Conservation (phyloP, 2,329 filamentous ascomycete genomes). For the Botrytis pseudocinerea region DNA sequence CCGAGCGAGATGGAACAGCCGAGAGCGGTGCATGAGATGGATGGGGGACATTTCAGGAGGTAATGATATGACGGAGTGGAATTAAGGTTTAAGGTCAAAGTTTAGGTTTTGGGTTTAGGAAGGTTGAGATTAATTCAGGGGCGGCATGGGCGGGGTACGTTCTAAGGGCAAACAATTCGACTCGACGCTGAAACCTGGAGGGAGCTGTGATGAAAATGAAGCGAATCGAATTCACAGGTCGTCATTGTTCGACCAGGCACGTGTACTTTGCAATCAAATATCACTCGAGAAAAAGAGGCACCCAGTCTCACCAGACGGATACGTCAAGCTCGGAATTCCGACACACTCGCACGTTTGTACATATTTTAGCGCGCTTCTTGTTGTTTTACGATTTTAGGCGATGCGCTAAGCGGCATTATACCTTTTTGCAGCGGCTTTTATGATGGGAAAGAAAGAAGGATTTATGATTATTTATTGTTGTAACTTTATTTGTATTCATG, state of each 20-base stretch:
- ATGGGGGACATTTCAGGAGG: not conserved
- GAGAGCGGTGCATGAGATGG: slow-evolving; percentile 1
- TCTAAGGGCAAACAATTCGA: not conserved
- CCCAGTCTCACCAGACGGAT: not conserved
- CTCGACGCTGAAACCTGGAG: not conserved
- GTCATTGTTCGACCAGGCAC: not conserved
- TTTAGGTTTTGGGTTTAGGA: not conserved
- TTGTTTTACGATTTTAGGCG: not conserved
- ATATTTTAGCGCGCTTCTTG: not conserved
- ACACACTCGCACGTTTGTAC: not conserved
- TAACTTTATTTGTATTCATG: not conserved
- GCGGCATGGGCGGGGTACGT: not conserved
- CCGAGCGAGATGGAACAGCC: slow-evolving; percentile 6
- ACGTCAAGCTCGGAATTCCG: not conserved
- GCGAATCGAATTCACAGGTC: not conserved
- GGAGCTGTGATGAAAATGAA: too few species aligned
- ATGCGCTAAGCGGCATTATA: not conserved
- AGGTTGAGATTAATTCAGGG: not conserved
- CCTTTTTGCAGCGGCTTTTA: not conserved
- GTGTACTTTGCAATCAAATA: not conserved
- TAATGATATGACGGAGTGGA: not conserved
- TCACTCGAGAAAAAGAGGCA: not conserved
- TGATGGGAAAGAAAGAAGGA: not conserved
- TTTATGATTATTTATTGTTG: not conserved
- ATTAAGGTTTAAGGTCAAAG: not conserved